Conservation (phyloP, 2,329 filamentous ascomycete genomes). For the Sporothrix brunneoviolacea region DNA sequence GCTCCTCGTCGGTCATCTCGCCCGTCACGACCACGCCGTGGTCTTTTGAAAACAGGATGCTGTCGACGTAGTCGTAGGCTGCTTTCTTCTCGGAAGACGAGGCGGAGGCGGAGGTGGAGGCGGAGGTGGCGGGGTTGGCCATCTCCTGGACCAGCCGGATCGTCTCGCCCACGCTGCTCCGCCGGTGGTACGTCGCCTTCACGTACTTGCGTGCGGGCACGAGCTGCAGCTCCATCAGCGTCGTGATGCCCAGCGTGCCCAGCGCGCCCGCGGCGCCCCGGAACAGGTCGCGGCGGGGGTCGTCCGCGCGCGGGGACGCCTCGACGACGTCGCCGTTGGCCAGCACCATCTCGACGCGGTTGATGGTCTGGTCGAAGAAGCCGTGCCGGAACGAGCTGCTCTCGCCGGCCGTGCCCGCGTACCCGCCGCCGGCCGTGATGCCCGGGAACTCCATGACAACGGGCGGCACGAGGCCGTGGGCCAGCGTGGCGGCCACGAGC, state of each 20-base stretch:
- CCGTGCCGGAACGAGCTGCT: conserved; percentile 63
- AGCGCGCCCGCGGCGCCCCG: conserved; percentile 59
- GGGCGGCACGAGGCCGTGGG: conserved; percentile 60
- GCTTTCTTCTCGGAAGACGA: too few species aligned
- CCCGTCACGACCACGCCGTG: conserved; percentile 64
- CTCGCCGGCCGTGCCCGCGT: conserved; percentile 64
- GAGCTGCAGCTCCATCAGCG: conserved; percentile 58
- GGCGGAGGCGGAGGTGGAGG: background rate
- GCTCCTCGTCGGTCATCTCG: conserved; percentile 46
- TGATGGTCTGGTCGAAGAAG: conserved; percentile 62
- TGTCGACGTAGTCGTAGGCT: conserved; percentile 65
- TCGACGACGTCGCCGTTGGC: conserved; percentile 58
- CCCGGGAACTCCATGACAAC: conserved; percentile 73
- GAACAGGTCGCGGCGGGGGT: conserved; percentile 52
- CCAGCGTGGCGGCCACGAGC: conserved; percentile 58
- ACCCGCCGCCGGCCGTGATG: conserved; percentile 67
- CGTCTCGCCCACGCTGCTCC: conserved; percentile 38
- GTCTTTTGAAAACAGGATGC: conserved; percentile 57
- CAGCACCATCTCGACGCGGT: conserved; percentile 61
- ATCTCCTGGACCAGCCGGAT: conserved; percentile 39
- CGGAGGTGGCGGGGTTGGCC: conserved; percentile 15
- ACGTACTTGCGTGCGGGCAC: conserved; percentile 56
- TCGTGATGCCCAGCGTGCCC: conserved; percentile 62
- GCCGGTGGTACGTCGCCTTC: conserved; percentile 54
- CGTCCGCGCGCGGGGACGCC: conserved; percentile 27